Conservation (phyloP, 805 yeast species). For the Wickerhamomyces kurtzmanii region DNA sequence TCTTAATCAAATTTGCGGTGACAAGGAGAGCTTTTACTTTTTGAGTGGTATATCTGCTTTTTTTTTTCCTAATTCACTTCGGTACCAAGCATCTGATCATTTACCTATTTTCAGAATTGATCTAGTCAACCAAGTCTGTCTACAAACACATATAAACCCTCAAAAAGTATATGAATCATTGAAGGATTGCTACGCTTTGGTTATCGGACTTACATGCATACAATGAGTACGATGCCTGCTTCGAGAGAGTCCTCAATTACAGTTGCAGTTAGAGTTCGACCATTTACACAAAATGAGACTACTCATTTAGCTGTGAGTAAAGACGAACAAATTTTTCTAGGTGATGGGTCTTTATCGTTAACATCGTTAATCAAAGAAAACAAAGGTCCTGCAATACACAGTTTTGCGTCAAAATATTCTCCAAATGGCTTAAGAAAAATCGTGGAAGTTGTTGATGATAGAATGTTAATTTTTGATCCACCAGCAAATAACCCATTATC, state of each 20-base stretch:
- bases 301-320: slow-evolving; percentile 31
- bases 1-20: no score
- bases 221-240: no score
- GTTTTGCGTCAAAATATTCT: slow-evolving; percentile 9
- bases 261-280: slow-evolving; percentile 78
- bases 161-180: no score
- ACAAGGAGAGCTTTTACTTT: no score
- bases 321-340: slow-evolving; percentile 30
- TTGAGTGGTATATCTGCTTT: no score
- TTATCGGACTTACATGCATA: no score
- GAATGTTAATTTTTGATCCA: slow-evolving; percentile 84
- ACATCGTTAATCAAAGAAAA: slow-evolving; percentile 10
- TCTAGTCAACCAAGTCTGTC: no score
- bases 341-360: slow-evolving; percentile 42
- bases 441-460: slow-evolving; percentile 72
- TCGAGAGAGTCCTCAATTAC: slow-evolving; percentile 47
- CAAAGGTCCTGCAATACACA: slow-evolving; percentile 8
- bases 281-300: slow-evolving; percentile 59
- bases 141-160: no score
- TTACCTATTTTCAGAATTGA: no score
- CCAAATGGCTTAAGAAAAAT: slow-evolving; percentile 57
- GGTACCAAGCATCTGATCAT: no score
- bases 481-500: slow-evolving; percentile 54
- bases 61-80: no score
- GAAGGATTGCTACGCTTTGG: no score